Percentiles rank a stretch among this genome's conserved stretches.
Evolutionary conservation across 2,329 filamentous ascomycete genomes (phyloP).

Genomic region (Arthrobotrys sinensis): DNA sequence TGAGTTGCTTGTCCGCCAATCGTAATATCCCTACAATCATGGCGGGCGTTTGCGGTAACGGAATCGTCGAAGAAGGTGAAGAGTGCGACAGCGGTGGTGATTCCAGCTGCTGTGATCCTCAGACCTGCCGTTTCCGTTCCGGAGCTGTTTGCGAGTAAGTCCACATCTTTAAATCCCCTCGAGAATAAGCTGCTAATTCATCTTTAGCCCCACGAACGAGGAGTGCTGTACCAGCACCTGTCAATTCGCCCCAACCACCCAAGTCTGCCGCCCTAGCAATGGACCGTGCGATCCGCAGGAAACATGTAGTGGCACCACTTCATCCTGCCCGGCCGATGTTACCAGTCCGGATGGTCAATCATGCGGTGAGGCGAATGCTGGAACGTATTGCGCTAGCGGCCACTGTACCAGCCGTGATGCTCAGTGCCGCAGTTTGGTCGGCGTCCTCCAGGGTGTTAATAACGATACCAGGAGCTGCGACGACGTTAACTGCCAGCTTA

Average conservation of each 20-base stretch:
- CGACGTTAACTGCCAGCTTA: constrained; percentile 79
- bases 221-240: constrained; percentile 81
- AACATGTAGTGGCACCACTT: constrained; percentile 80
- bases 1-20: constrained; percentile 86
- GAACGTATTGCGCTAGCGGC: constrained; percentile 86
- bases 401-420: constrained; percentile 93
- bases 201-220: constrained; percentile 78
- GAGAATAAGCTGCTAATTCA: constrained; percentile 1
- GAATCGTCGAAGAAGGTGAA: constrained; percentile 93
- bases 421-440: constrained; percentile 90
- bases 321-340: constrained; percentile 81
- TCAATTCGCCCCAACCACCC: constrained; percentile 77
- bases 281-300: constrained; percentile 89
- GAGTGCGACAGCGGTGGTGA: constrained; percentile 94
- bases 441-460: constrained; percentile 76
- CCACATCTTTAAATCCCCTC: background rate
- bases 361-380: constrained; percentile 74
- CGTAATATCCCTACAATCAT: constrained; percentile 84
- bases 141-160: constrained; percentile 79
- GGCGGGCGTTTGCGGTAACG: constrained; percentile 91
- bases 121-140: constrained; percentile 85
- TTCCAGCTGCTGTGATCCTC: constrained; percentile 86
- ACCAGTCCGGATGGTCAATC: constrained; percentile 78
- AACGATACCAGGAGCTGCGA: constrained; percentile 88
- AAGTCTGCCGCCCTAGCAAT: constrained; percentile 84